Evolutionary conservation across 1,139 yeast genomes (phyloP), one percentile per base, ranked within the genome.

Genomic region (Hanseniaspora uvarum): DNA sequence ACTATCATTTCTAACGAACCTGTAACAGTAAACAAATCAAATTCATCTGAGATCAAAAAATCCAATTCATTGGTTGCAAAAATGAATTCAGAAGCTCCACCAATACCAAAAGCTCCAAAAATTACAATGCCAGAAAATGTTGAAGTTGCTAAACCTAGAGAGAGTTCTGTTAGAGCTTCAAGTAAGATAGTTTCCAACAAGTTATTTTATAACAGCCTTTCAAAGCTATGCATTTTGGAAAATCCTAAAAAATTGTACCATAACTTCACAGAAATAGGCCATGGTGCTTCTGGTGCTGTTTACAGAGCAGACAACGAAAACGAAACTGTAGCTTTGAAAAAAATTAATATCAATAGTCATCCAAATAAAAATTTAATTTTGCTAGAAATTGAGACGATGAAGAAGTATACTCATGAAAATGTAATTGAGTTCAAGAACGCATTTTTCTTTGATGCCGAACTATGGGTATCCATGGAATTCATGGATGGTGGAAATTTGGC

Each of bases 401-500:
- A 84, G 66, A 96, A 89, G 43, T 79, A 87, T 57, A 85, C 79
- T 62, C 97, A 89, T 65, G 82, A 86, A 38, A 89, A 89, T 64
- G 89, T 89, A 68, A 97, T 89, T 56, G 89, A 89, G 68, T 92
- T 85, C 64, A 79, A 89, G 59, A 95, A 88, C 63, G 83, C 96
- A 0, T 89, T 81, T 64, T 70, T 89, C 55, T 70, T 84, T 46
- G 78, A 79, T 56, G 70, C 80, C 39, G 95, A 87, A 61, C 73
- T 92, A 57, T 92, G 97, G 97, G 96, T 92, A 16, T 80, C 89
- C 21, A 92, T 92, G 98, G 97, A 89, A 69, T 89, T 86, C 66
- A 89, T 92, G 97, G 96, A 89, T 68, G 98, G 97, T 58, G 98
- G 98, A 2, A 83, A 94, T 1, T 72, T 92, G 60, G 92, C 98